A percentile compares a stretch with the other conserved stretches of the same genome.
Conservation (phyloP, 495 filamentous ascomycete species). For the Hypoxylon crocopeplum region DNA sequence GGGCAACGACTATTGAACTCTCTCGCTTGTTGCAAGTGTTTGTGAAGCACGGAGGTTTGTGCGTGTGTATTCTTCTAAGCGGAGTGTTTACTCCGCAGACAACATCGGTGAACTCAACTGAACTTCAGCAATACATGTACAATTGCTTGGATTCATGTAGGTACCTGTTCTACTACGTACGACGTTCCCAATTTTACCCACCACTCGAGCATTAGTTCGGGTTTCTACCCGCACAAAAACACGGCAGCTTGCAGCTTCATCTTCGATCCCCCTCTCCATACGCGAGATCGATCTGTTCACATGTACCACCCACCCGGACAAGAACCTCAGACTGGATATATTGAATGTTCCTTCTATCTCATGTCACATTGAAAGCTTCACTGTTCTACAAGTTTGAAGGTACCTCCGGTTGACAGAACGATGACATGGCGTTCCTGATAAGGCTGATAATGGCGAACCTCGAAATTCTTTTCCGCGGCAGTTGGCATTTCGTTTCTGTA, state of each 20-base stretch:
- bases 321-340: slow-evolving; percentile 2
- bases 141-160: neutral
- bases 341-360: neutral
- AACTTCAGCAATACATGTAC: neutral
- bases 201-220: slow-evolving; percentile 2
- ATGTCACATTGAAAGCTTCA: too few relatives aligned
- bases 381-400: neutral
- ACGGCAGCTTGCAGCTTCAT: slow-evolving; percentile 13
- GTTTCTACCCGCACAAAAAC: slow-evolving; percentile 6
- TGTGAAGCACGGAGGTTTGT: slow-evolving; percentile 2
- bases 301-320: neutral
- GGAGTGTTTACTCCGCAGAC: slow-evolving; percentile 23
- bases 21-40: slow-evolving; percentile 19
- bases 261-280: slow-evolving; percentile 14
- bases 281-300: neutral
- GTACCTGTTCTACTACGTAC: slow-evolving; percentile 1
- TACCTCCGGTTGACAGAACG: neutral
- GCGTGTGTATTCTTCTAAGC: slow-evolving; percentile 4
- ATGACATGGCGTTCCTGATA: slow-evolving; percentile 1
- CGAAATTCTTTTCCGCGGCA: neutral
- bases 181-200: slow-evolving; percentile 11
- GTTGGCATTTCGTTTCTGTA: neutral
- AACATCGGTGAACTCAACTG: neutral
- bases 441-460: neutral
- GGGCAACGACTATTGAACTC: slow-evolving; percentile 5